phyloP scores from a whole-genome alignment of 2,329 filamentous ascomycete genomes.

The Xylariaceae sp. region DNA sequence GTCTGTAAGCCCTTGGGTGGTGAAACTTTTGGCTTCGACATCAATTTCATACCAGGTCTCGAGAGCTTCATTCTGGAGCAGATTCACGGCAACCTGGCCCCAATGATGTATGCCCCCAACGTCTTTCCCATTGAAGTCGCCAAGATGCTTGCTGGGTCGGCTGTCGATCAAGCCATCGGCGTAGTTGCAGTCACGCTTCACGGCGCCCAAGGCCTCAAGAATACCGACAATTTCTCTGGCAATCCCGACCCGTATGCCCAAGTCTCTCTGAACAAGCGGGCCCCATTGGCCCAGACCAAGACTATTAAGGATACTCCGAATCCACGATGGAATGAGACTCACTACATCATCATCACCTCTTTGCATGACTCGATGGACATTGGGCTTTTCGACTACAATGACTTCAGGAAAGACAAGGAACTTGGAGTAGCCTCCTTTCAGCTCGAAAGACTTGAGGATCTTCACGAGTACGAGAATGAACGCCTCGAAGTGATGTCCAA shows the following conservation, averaged over 20 bases:
- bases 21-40: conserved; percentile 92
- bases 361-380: conserved; percentile 83
- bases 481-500: conserved; percentile 76
- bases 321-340: conserved; percentile 92
- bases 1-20: conserved; percentile 96
- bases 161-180: conserved; percentile 92
- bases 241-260: conserved; percentile 85
- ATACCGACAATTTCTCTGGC: conserved; percentile 86
- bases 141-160: conserved; percentile 91
- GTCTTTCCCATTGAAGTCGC: conserved; percentile 98
- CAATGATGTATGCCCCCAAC: conserved; percentile 98
- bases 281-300: conserved; percentile 81
- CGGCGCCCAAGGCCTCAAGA: conserved; percentile 86
- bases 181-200: conserved; percentile 88
- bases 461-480: conserved; percentile 74
- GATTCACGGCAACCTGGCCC: conserved; percentile 86
- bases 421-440: conserved; percentile 80
- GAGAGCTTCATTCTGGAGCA: conserved; percentile 92
- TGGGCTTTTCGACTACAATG: conserved; percentile 86
- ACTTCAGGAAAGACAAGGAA: conserved; percentile 93
- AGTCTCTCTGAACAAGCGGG: conserved; percentile 76
- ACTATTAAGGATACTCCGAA: conserved; percentile 75
- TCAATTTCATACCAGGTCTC: conserved; percentile 96
- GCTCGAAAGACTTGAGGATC: conserved; percentile 72
- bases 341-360: conserved; percentile 90